A percentile compares a stretch with the other conserved stretches of the same genome.
These are phyloP conservation scores for Aspergillus ostianus DNA, from an alignment of 495 filamentous ascomycete species.

Conservation along the genomic window DNA sequence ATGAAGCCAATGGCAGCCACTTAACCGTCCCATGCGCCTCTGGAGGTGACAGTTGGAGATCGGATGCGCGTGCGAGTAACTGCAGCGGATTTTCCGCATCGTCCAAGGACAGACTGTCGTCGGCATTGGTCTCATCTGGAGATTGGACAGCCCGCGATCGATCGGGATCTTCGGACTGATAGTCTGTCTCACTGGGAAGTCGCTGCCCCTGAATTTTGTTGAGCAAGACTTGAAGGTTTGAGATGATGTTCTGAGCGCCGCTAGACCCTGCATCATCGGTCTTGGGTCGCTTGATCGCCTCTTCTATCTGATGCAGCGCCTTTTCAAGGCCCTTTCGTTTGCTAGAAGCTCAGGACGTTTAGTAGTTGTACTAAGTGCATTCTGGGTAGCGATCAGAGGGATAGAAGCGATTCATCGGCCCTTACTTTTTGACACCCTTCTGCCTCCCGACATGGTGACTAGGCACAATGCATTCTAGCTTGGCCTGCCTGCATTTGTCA, in stretches of 20 bases:
- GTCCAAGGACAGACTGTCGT: conserved; percentile 59
- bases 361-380: neutral
- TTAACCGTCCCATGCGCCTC: conserved; percentile 19
- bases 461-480: conserved; percentile 61
- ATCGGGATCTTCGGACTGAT: conserved; percentile 26
- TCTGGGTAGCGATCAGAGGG: neutral
- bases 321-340: conserved; percentile 73
- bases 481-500: conserved; percentile 59
- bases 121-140: conserved; percentile 30
- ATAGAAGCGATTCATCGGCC: conserved; percentile 2
- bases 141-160: conserved; percentile 23
- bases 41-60: conserved; percentile 57
- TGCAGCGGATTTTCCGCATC: conserved; percentile 75
- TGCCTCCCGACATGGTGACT: conserved; percentile 68
- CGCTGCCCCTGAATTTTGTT: conserved; percentile 43
- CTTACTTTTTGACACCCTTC: conserved; percentile 74
- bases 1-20: conserved; percentile 16
- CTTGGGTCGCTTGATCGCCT: conserved; percentile 64
- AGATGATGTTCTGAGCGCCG: conserved; percentile 51
- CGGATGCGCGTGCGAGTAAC: conserved; percentile 66
- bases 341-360: conserved; percentile 36
- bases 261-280: conserved; percentile 46
- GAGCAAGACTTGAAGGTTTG: conserved; percentile 55
- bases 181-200: conserved; percentile 27
- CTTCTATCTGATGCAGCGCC: conserved; percentile 69